Evolutionary conservation across 2,329 filamentous ascomycete species (phyloP).

Genomic region (Cadophora luteo-olivacea): DNA sequence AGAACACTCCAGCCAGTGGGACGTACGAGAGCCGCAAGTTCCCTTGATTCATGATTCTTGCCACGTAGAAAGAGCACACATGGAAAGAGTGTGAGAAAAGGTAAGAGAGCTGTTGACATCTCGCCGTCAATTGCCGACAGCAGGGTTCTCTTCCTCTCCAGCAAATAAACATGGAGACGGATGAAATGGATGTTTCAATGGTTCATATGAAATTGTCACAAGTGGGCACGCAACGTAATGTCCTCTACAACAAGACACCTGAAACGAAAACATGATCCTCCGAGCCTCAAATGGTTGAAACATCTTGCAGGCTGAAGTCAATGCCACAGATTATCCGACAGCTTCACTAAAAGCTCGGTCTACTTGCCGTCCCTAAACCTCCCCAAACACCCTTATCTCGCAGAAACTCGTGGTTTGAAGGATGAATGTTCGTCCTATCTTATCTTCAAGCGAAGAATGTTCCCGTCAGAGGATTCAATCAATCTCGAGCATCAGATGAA

Average conservation of each 20-base stretch:
- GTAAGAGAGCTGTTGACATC: not conserved
- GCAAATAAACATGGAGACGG: not conserved
- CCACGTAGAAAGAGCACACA: not conserved
- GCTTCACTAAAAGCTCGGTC: not conserved
- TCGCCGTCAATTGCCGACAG: not conserved
- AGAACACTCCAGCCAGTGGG: no score
- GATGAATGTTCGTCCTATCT: slow-evolving; percentile 10
- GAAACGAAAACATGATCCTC: not conserved
- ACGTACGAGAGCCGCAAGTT: not conserved
- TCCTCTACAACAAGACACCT: not conserved
- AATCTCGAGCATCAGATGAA: not conserved
- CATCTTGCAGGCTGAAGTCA: not conserved
- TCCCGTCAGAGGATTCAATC: not conserved
- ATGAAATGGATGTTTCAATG: not conserved
- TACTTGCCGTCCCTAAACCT: not conserved
- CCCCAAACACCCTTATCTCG: not conserved
- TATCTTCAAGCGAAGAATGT: not conserved
- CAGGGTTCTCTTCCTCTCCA: not conserved
- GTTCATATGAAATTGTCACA: not conserved
- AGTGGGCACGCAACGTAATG: not conserved
- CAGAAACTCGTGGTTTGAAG: not conserved
- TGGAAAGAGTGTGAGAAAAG: not conserved
- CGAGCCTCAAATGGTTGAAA: not conserved
- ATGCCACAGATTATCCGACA: not conserved
- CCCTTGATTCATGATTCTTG: not conserved